Evolutionary conservation across 306 rosid species (phyloP), one percentile per base, ranked within the genome.

Genomic region (Castanopsis chinensis): DNA sequence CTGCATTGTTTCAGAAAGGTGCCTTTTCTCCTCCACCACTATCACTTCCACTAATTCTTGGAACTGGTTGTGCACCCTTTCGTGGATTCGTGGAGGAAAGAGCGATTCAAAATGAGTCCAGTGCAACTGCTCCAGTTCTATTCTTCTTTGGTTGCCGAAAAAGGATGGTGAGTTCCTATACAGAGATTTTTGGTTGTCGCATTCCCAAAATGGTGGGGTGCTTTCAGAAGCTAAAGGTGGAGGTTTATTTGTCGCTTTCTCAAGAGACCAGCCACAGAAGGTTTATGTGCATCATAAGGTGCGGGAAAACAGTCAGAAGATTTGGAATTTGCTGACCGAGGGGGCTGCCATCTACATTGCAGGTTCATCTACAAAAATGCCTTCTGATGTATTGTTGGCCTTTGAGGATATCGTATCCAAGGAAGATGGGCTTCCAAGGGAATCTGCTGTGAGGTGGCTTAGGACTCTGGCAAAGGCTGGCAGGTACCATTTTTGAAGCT

Each of bases 1-100:
- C 97, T 64, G 91, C 79, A 15, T 95, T 98, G 98, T 81, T 92
- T 79, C 87, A 73, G n/a, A 91, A 90, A 85, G 97, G 99, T 63
- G 85, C 88, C 67, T 97, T 95, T 77, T 92, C 92, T 45, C 74
- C 90, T 10, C 99, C 99, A 51, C 75, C 87, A n/a, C 90, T 91
- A 15, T 87, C 91, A 14, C 92, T 92, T 71, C 98, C 99, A 53
- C 89, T 95, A 74, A 83, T 92, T 83, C 97, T 95, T 1, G 97
- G 99, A 74, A 92, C 99, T 0, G 99, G 99, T 19, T 95, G 97
- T 69, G 99, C 98, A 0, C 99, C 99, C 23, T 92, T 95, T 59
- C 90, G 75, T 5, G 99, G 99, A 53, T 90, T 92, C 45, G 82
- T 95, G 23, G 97, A 92, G 86, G 99, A 95, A 82, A 90, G 99